A percentile compares a stretch with the other conserved stretches of the same genome.
These are phyloP conservation scores for Vicia sativa DNA, from an alignment of 306 rosid genomes.

Conservation along the genomic window DNA sequence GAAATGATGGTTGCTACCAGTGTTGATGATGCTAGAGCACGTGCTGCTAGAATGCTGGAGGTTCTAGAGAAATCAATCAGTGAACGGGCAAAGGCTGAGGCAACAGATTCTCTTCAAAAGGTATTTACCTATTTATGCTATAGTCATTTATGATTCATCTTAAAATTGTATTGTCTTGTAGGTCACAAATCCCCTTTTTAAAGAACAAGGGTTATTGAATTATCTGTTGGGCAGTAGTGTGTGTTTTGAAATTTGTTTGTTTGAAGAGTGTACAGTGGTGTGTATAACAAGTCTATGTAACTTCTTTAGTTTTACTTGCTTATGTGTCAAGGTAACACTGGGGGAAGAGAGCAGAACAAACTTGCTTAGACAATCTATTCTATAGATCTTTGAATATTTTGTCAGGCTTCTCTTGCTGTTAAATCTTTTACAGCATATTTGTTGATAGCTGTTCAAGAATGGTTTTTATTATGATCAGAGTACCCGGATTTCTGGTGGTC, in stretches of 20 bases:
- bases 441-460: slow-evolving; percentile 3
- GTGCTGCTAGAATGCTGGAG: slow-evolving; percentile 78
- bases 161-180: slow-evolving; percentile 21
- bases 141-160: slow-evolving; percentile 11
- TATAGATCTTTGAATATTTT: slow-evolving; percentile 30
- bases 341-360: neutral
- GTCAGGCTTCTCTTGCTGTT: neutral
- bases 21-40: slow-evolving; percentile 83
- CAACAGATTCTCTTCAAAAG: slow-evolving; percentile 64
- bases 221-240: slow-evolving; percentile 21
- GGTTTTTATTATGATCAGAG: slow-evolving; percentile 9
- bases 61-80: slow-evolving; percentile 81
- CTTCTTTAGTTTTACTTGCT: slow-evolving; percentile 9
- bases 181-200: slow-evolving; percentile 1
- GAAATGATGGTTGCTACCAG: slow-evolving; percentile 78
- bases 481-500: slow-evolving; percentile 10
- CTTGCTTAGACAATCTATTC: slow-evolving; percentile 13
- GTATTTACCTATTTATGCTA: slow-evolving; percentile 56
- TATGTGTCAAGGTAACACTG: neutral
- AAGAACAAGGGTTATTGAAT: slow-evolving; percentile 25
- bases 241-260: slow-evolving; percentile 26
- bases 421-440: slow-evolving; percentile 8
- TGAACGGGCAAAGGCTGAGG: slow-evolving; percentile 67
- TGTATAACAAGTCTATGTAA: slow-evolving; percentile 1
- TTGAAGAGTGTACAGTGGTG: slow-evolving; percentile 4